Conservation (phyloP, 805 yeast genomes). For the Barnettozyma californica region DNA sequence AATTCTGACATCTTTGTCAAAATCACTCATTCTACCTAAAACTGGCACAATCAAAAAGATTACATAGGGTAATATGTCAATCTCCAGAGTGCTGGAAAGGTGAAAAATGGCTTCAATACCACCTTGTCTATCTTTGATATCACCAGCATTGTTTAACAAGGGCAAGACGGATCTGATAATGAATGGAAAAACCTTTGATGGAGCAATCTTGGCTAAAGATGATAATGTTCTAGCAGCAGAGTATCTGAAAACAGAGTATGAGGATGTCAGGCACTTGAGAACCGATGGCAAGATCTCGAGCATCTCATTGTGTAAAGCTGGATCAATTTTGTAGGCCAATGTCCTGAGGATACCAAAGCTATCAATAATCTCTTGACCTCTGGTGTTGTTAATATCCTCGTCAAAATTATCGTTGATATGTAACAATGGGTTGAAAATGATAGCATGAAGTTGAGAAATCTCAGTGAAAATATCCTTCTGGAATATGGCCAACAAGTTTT, state of each 20-base stretch:
- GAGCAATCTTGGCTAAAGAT: conserved; percentile 62
- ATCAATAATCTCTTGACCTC: conserved; percentile 82
- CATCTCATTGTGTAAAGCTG: conserved; percentile 43
- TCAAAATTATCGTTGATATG: conserved; percentile 27
- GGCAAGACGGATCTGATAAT: conserved; percentile 78
- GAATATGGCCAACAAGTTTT: conserved; percentile 48
- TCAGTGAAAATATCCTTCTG: conserved; percentile 48
- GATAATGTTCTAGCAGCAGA: conserved; percentile 89
- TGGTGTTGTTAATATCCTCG: conserved; percentile 32
- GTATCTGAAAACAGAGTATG: conserved; percentile 79
- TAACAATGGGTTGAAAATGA: conserved; percentile 63
- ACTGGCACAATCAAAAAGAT: conserved; percentile 95
- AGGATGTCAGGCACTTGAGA: conserved; percentile 51
- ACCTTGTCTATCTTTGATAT: conserved; percentile 77
- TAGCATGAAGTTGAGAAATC: conserved; percentile 60
- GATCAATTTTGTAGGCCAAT: conserved; percentile 55
- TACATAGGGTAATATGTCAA: conserved; percentile 86
- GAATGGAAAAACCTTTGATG: conserved; percentile 68
- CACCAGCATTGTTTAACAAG: conserved; percentile 70
- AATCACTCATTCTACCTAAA: conserved; percentile 95
- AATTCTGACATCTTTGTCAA: conserved; percentile 80
- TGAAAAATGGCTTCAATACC: conserved; percentile 90
- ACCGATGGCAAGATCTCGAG: conserved; percentile 48
- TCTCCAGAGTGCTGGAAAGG: conserved; percentile 77
- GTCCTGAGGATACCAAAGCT: conserved; percentile 79